phyloP scores from a whole-genome alignment of 352 stramenopile species.

The Pythium sukuiense region DNA sequence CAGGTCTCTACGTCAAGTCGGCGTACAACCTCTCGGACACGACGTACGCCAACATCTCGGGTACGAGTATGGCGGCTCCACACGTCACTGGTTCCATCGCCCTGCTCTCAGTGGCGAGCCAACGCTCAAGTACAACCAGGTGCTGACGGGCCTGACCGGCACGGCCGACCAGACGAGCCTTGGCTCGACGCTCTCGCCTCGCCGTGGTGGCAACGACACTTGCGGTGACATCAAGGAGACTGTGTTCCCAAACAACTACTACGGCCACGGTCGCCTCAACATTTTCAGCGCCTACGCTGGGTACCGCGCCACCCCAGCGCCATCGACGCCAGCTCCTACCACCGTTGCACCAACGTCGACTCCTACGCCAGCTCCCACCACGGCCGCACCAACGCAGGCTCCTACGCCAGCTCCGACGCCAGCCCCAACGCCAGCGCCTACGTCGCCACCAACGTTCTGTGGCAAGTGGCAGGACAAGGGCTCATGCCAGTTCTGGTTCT shows the following conservation, averaged over 20 bases:
- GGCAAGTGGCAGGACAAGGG: slow-evolving; percentile 8
- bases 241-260: slow-evolving; percentile 30
- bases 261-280: slow-evolving; percentile 31
- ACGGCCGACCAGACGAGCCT: slow-evolving; percentile 6
- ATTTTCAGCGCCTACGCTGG: not conserved
- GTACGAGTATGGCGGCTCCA: slow-evolving; percentile 34
- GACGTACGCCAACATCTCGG: slow-evolving; percentile 19
- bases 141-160: slow-evolving; percentile 2
- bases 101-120: slow-evolving; percentile 26
- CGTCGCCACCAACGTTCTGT: not conserved
- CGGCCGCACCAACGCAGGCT: not conserved
- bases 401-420: not conserved
- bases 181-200: slow-evolving; percentile 4
- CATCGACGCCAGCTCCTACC: slow-evolving; percentile 3
- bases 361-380: not conserved
- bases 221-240: slow-evolving; percentile 6
- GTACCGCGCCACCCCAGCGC: not conserved
- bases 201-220: not conserved
- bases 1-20: slow-evolving; percentile 24
- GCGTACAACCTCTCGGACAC: slow-evolving; percentile 20
- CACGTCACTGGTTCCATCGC: slow-evolving; percentile 33
- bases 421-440: not conserved
- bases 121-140: slow-evolving; percentile 28
- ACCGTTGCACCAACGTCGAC: no score
- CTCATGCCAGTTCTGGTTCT: slow-evolving; percentile 21